A percentile compares a stretch with the other conserved stretches of the same genome.
phyloP scores from a whole-genome alignment of 768 basidiomycete genomes.

The Exsudoporus frostii region DNA sequence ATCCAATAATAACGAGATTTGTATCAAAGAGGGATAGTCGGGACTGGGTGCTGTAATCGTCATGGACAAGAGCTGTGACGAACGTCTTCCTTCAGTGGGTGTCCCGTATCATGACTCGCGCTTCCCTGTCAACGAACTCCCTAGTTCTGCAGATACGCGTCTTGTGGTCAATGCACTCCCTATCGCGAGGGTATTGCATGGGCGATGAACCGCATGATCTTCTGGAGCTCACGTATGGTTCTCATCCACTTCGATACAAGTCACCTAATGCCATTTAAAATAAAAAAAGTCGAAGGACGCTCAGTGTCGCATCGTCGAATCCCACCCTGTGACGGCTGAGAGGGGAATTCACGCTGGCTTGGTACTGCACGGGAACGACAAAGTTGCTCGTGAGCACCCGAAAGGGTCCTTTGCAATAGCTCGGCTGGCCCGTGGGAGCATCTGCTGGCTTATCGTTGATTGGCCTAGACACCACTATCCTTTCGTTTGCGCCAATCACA shows the following conservation, averaged over 20 bases:
- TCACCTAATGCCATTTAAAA: slow-evolving; percentile 36
- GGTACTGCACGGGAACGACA: too few species aligned
- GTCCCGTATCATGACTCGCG: not conserved
- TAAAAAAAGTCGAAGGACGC: slow-evolving; percentile 94
- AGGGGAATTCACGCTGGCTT: too few species aligned
- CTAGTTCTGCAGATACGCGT: slow-evolving; percentile 97
- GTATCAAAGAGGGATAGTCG: slow-evolving; percentile 91
- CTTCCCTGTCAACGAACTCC: slow-evolving; percentile 2
- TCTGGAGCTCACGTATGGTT: slow-evolving; percentile 80
- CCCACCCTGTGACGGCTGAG: too few species aligned
- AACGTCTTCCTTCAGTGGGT: slow-evolving; percentile 81
- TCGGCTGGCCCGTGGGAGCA: too few species aligned
- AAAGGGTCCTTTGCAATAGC: too few species aligned
- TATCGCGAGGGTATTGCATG: slow-evolving; percentile 95
- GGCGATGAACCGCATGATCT: slow-evolving; percentile 99
- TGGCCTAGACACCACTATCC: too few species aligned
- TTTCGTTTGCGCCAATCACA: too few species aligned
- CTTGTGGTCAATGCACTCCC: slow-evolving; percentile 94
- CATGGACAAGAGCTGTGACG: slow-evolving; percentile 97
- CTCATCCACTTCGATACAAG: not conserved
- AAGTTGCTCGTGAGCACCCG: too few species aligned
- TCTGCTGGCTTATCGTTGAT: too few species aligned
- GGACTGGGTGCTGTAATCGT: slow-evolving; percentile 98
- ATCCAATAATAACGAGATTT: too few species aligned
- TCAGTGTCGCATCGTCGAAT: too few species aligned